Percentiles rank a stretch among this genome's conserved stretches.
phyloP scores from a whole-genome alignment of 208 protist species.

The Hexamita inflata region DNA sequence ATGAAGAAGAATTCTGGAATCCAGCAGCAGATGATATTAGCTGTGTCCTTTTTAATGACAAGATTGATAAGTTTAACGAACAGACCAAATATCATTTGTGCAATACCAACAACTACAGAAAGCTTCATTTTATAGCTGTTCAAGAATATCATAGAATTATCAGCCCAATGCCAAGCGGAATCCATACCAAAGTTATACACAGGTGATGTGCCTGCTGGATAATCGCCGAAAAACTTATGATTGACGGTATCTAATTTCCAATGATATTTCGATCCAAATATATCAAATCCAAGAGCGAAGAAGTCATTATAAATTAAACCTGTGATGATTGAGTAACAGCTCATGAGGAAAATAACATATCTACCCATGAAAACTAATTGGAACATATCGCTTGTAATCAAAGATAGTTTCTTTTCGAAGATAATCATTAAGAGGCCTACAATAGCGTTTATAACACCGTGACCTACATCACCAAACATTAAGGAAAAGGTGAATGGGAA shows the following conservation, averaged over 20 bases:
- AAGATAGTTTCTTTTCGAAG: slow-evolving; percentile 30
- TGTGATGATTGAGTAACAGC: slow-evolving; percentile 43
- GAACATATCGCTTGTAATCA: slow-evolving; percentile 32
- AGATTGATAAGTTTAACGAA: slow-evolving; percentile 36
- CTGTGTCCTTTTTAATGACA: slow-evolving; percentile 24
- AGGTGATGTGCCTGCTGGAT: neutral
- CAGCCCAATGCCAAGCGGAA: neutral
- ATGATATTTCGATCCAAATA: too few relatives aligned
- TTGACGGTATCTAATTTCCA: too few relatives aligned
- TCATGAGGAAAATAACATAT: slow-evolving; percentile 53
- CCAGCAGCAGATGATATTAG: slow-evolving; percentile 33
- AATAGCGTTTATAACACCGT: slow-evolving; percentile 59
- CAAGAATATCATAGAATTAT: slow-evolving; percentile 30
- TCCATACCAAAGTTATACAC: slow-evolving; percentile 35
- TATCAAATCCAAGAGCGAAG: slow-evolving; percentile 43
- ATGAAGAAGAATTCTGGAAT: slow-evolving; percentile 50
- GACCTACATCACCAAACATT: slow-evolving; percentile 98
- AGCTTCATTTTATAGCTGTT: slow-evolving; percentile 49
- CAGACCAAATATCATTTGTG: slow-evolving; percentile 43
- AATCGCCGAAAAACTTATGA: too few relatives aligned
- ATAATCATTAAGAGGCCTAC: slow-evolving; percentile 33
- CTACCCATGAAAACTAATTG: slow-evolving; percentile 40
- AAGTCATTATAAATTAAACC: slow-evolving; percentile 55
- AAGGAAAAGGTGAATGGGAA: slow-evolving; percentile 98
- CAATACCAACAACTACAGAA: slow-evolving; percentile 40